phyloP scores from a whole-genome alignment of 192 early-diverging fungal species.

The Dimargaris xerosporica region DNA sequence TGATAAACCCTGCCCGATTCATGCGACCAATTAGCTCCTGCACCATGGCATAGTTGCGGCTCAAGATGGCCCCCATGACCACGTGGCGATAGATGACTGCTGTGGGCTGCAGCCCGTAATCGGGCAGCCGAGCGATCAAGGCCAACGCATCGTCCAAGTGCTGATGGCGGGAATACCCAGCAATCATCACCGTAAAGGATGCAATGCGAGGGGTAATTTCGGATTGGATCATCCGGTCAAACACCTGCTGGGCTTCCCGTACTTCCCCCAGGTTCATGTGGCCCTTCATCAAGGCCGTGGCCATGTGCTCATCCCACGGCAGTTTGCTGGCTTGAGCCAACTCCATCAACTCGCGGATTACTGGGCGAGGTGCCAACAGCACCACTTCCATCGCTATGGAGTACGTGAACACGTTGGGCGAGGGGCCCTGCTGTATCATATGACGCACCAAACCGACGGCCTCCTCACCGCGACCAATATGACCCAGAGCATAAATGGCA shows the following conservation, averaged over 20 bases:
- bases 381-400: background rate
- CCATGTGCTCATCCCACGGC: background rate
- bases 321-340: background rate
- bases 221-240: conserved; percentile 2
- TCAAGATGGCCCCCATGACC: background rate
- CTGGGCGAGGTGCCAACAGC: background rate
- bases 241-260: background rate
- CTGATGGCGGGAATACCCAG: background rate
- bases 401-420: background rate
- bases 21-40: background rate
- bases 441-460: background rate
- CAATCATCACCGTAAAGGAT: background rate
- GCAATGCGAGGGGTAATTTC: background rate
- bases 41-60: background rate
- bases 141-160: background rate
- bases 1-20: background rate
- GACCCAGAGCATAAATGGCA: background rate
- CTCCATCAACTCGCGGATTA: background rate
- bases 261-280: conserved; percentile 2
- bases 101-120: background rate
- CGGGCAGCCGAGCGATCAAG: background rate
- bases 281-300: background rate
- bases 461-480: background rate
- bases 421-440: background rate
- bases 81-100: background rate